Conservation (phyloP, 371 early-diverging fungal species). For the Mortierella sp. region DNA sequence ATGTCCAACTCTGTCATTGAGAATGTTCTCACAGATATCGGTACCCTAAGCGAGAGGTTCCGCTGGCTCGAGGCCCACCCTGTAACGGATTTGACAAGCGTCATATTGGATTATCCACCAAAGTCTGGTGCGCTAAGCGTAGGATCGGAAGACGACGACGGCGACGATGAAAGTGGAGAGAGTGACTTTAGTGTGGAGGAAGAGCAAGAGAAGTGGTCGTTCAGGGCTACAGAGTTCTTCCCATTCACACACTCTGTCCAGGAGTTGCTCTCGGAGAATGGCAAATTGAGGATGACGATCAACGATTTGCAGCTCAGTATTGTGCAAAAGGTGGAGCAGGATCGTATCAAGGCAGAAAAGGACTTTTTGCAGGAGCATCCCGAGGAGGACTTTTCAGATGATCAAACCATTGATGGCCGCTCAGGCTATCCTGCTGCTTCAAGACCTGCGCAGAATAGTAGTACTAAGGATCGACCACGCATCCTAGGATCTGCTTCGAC, state of each 20-base stretch:
- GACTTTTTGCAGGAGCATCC: constrained; percentile 57
- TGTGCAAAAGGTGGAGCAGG: constrained; percentile 73
- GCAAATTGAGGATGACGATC: constrained; percentile 69
- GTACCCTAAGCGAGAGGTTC: constrained; percentile 62
- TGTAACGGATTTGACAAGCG: constrained; percentile 37
- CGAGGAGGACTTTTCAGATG: constrained; percentile 18
- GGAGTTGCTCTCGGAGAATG: constrained; percentile 71
- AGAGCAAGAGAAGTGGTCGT: constrained; percentile 32
- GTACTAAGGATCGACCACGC: constrained; percentile 34
- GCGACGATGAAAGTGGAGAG: constrained; percentile 3
- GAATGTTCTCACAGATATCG: constrained; percentile 71
- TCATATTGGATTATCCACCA: constrained; percentile 16
- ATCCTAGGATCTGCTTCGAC: constrained; percentile 38
- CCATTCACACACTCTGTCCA: constrained; percentile 69
- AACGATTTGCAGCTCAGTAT: constrained; percentile 79
- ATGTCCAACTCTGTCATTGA: constrained; percentile 82
- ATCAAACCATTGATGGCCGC: background rate
- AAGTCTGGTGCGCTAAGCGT: background rate
- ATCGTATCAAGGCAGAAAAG: constrained; percentile 60
- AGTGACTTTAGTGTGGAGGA: background rate
- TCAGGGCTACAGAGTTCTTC: constrained; percentile 62
- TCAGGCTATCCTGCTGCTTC: too few species aligned
- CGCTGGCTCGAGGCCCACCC: constrained; percentile 59
- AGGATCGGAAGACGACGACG: constrained; percentile 10
- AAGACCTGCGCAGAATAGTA: too few species aligned